A percentile compares a stretch with the other conserved stretches of the same genome.
Conservation (phyloP, 2,329 filamentous ascomycete genomes). For the Ophiostoma novo-ulmi region DNA sequence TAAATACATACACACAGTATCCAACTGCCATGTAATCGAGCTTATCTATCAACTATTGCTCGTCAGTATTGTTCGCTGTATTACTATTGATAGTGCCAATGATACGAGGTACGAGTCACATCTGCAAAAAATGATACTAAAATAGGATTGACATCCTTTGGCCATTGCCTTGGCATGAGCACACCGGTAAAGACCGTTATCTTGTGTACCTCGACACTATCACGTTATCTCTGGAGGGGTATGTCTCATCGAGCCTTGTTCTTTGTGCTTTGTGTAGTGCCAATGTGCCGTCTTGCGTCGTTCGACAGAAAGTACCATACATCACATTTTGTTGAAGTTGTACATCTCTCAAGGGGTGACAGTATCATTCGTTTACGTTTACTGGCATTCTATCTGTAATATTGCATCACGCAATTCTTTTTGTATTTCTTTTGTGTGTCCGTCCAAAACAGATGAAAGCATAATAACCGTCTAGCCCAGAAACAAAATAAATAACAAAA, state of each 20-base stretch:
- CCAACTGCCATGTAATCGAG: neutral
- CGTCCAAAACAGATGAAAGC: neutral
- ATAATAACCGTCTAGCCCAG: neutral
- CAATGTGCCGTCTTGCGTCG: neutral
- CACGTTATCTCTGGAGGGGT: constrained; percentile 6
- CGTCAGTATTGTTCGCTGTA: neutral
- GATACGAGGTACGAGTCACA: too few species aligned
- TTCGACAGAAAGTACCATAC: neutral
- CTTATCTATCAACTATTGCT: neutral
- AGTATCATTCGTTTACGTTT: neutral
- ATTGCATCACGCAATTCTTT: neutral
- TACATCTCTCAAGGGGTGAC: neutral
- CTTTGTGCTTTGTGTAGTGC: neutral
- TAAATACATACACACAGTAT: too few species aligned
- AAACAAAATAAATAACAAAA: neutral
- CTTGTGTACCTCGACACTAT: neutral
- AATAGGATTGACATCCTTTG: too few species aligned
- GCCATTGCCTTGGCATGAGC: neutral
- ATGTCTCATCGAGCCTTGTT: constrained; percentile 9
- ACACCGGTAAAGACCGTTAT: neutral
- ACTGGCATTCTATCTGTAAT: neutral
- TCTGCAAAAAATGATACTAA: too few species aligned
- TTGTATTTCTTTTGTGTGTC: neutral
- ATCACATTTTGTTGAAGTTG: too few species aligned
- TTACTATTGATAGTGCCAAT: neutral